Percentiles rank a stretch among this genome's conserved stretches.
phyloP scores from a whole-genome alignment of 225 moss, liverwort and hornwort genomes.

The Sphagnum tenellum region DNA sequence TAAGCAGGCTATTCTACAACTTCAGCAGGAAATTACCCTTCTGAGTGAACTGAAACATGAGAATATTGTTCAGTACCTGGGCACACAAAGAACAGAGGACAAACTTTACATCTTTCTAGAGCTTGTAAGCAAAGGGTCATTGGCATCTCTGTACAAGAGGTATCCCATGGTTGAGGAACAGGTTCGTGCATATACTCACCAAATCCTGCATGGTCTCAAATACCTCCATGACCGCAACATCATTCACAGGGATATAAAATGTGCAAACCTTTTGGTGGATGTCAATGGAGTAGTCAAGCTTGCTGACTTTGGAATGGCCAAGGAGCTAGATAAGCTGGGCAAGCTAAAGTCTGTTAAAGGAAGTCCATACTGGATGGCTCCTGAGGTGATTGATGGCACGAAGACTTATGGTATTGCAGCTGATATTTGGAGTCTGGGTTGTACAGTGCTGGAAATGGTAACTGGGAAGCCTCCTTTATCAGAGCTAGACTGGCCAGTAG shows the following conservation, averaged over 20 bases:
- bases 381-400: conserved; percentile 46
- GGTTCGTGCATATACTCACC: conserved; percentile 40
- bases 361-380: conserved; percentile 57
- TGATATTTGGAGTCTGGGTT: conserved; percentile 54
- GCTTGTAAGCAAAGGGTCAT: conserved; percentile 12
- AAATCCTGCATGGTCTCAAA: conserved; percentile 38
- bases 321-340: background rate
- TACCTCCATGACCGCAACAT: conserved; percentile 46
- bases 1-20: conserved; percentile 1
- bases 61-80: conserved; percentile 7
- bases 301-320: conserved; percentile 31
- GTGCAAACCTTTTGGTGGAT: conserved; percentile 48
- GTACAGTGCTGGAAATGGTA: conserved; percentile 49
- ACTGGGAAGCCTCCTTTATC: conserved; percentile 46
- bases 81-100: conserved; percentile 17
- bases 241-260: conserved; percentile 52
- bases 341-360: conserved; percentile 25
- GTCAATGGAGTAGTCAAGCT: conserved; percentile 42
- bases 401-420: conserved; percentile 42
- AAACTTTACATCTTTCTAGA: conserved; percentile 50
- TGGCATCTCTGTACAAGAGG: conserved; percentile 46
- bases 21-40: conserved; percentile 7
- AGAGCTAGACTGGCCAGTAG: conserved; percentile 31
- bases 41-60: conserved; percentile 3
- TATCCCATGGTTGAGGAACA: conserved; percentile 41